Conservation (phyloP, 2,329 filamentous ascomycete species). For the Thielaviopsis ethacetica region DNA sequence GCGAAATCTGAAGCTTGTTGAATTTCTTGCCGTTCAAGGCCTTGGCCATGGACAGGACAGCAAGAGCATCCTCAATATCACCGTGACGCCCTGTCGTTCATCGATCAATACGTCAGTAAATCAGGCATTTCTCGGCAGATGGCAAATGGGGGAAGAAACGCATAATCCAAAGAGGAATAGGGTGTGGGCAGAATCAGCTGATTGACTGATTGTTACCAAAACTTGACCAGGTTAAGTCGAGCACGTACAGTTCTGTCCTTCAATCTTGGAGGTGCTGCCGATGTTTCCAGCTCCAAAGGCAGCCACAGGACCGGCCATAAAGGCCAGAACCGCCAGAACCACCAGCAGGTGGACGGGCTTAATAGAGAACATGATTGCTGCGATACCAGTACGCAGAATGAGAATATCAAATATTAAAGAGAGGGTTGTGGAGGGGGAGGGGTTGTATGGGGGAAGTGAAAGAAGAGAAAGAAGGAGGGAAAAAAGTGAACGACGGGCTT, state of each 20-base stretch:
- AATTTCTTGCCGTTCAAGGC: conserved; percentile 57
- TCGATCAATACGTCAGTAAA: conserved; percentile 7
- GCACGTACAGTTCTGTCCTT: conserved; percentile 61
- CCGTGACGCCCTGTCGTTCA: conserved; percentile 54
- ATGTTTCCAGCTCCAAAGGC: conserved; percentile 87
- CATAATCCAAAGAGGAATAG: not conserved
- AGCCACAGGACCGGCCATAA: conserved; percentile 49
- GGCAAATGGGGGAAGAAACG: not conserved
- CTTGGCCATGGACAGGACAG: conserved; percentile 46
- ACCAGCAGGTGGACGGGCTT: conserved; percentile 34
- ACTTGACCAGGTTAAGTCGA: not conserved
- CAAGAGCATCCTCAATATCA: conserved; percentile 82
- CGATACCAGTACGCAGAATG: conserved; percentile 10
- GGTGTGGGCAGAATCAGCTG: not conserved
- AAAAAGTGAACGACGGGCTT: conserved; percentile 11
- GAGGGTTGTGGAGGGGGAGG: conserved; percentile 9
- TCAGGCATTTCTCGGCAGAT: not conserved
- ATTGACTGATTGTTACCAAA: not conserved
- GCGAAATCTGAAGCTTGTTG: conserved; percentile 70
- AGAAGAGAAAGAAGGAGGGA: conserved; percentile 12
- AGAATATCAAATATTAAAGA: not conserved
- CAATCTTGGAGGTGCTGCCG: conserved; percentile 60
- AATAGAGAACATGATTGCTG: conserved; percentile 28
- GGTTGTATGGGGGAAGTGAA: conserved; percentile 12
- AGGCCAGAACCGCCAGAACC: conserved; percentile 44